A percentile compares a stretch with the other conserved stretches of the same genome.
phyloP scores from a whole-genome alignment of 2,329 filamentous ascomycete species.

The Fusarium sublunatum region DNA sequence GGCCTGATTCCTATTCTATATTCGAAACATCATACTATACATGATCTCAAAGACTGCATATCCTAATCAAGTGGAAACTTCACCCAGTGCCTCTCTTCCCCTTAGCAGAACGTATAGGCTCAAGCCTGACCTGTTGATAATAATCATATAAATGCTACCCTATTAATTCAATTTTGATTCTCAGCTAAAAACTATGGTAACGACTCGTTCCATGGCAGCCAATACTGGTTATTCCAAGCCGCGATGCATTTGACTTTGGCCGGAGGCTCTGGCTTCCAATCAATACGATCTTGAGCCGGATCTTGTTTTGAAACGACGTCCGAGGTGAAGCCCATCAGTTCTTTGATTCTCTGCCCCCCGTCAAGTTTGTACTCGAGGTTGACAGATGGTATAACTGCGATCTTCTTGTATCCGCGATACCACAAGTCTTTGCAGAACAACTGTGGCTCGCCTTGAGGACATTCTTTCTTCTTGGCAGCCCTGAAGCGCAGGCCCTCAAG shows the following conservation, averaged over 20 bases:
- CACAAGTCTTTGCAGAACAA: slow-evolving; percentile 69
- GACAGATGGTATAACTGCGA: slow-evolving; percentile 66
- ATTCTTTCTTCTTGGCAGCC: slow-evolving; percentile 54
- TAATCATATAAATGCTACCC: no score
- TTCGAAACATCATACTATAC: no score
- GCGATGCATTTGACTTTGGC: slow-evolving; percentile 57
- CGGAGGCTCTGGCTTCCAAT: slow-evolving; percentile 58
- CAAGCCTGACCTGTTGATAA: no score
- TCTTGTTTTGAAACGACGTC: slow-evolving; percentile 48
- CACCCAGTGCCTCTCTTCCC: no score
- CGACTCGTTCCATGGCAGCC: not conserved
- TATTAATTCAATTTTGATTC: no score
- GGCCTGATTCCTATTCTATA: no score
- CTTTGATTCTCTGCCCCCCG: slow-evolving; percentile 58
- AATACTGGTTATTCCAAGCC: slow-evolving; percentile 46
- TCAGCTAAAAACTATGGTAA: not conserved
- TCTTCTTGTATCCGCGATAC: slow-evolving; percentile 58
- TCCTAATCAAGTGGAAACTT: no score
- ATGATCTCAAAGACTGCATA: no score
- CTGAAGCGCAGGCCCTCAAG: slow-evolving; percentile 57
- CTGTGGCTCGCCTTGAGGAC: slow-evolving; percentile 63
- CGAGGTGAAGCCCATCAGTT: slow-evolving; percentile 60
- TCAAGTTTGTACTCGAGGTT: slow-evolving; percentile 64
- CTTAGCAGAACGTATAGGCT: no score
- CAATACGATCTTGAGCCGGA: slow-evolving; percentile 49